A percentile compares a stretch with the other conserved stretches of the same genome.
phyloP scores from a whole-genome alignment of 352 stramenopile species.

The Phytopythium delawarense region DNA sequence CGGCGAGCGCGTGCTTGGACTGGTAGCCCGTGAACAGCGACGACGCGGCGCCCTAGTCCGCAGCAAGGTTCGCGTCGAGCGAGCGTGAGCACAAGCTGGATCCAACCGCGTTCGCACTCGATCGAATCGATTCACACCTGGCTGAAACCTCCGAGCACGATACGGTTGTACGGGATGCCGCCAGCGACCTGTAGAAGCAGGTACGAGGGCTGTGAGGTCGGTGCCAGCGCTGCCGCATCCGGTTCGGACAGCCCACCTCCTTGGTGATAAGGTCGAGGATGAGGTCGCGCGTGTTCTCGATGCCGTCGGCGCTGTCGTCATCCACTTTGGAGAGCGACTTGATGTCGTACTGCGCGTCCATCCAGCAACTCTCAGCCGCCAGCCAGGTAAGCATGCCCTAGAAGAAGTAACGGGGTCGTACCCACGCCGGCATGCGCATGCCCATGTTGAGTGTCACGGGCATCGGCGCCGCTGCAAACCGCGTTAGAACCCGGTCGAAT shows the following conservation, averaged over 20 bases:
- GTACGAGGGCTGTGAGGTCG: not conserved
- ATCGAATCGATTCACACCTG: constrained; percentile 43
- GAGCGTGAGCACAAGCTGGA: not conserved
- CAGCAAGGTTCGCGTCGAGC: not conserved
- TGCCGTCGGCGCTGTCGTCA: constrained; percentile 86
- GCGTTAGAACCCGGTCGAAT: not conserved
- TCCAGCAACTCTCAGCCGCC: not conserved
- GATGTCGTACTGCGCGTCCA: constrained; percentile 87
- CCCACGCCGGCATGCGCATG: constrained; percentile 92
- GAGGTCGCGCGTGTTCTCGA: constrained; percentile 72
- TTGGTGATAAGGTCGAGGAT: constrained; percentile 84
- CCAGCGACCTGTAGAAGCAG: constrained; percentile 16
- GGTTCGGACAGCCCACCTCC: constrained; percentile 21
- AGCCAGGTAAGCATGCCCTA: not conserved
- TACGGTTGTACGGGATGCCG: constrained; percentile 83
- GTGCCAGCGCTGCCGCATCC: too few relatives aligned
- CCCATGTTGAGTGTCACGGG: constrained; percentile 95
- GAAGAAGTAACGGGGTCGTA: constrained; percentile 11
- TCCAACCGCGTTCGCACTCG: not conserved
- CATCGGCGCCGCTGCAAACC: constrained; percentile 57
- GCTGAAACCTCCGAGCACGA: constrained; percentile 94
- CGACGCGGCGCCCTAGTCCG: constrained; percentile 77
- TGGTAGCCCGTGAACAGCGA: constrained; percentile 84
- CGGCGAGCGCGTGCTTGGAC: constrained; percentile 49
- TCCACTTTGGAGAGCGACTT: constrained; percentile 82